Base-by-base conservation (phyloP, 163 green algal genomes). In the Chlamydomonas reinhardtii region DNA sequence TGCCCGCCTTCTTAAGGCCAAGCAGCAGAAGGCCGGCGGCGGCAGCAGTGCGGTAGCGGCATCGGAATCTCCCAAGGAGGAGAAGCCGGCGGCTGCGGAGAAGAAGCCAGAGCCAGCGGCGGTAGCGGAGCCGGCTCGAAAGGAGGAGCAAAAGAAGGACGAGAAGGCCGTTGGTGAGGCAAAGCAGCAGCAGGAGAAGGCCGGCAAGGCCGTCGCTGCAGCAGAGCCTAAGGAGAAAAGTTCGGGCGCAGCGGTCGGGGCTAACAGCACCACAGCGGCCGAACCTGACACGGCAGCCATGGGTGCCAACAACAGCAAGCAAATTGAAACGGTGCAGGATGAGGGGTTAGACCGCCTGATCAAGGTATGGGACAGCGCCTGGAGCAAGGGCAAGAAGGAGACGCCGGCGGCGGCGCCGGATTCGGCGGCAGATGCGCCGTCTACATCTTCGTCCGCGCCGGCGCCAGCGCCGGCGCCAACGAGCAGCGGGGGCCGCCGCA, bases 341-440 rank as follows among this genome's bases (percentile, higher is more conserved):
- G n/a, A 48, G 35, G 56, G 2, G 6, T 35, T 86, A 20, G 80
- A 86, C 5, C 54, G 56, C 2, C 34, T 86, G 27, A 11, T 86
- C 0, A 59, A 34, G 25, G 70, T 16, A 12, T 86, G 80, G 80
- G 80, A 86, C 11, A 35, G 48, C 27, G 56, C 69, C 14, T 86
- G 80, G 80, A 80, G 70, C 56, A 32, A 73, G 69, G 70, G 80
- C 31, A 71, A 71, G 64, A 29, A 35, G 22, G 59, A 29, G 12
- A 37, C 24, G 76, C 11, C 71, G 22, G 22, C 35, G 22, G 4
- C 39, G 22, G 37, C 6, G 24, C 37, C 37, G 22, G 4, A 35
- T 27, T n/a, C 54, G 19, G 27, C 11, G 34, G 61, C 34, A 31
- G 35, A 32, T 68, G 48, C 27, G 52, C 59, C 59, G 24, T 66